Conservation (phyloP, 768 basidiomycete genomes). For the Leccinum broughii region DNA sequence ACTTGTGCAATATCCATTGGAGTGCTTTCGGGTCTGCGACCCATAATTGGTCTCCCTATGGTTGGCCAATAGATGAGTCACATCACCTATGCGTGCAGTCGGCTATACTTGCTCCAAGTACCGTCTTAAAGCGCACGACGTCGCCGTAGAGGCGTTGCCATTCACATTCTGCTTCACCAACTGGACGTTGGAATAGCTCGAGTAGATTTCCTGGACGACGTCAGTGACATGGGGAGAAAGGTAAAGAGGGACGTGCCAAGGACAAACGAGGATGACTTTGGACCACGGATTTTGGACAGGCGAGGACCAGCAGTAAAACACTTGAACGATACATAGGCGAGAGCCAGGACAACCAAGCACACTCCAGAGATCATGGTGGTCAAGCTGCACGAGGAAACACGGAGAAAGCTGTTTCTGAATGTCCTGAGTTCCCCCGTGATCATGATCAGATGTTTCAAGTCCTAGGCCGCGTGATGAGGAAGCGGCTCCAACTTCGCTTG, state of each 20-base stretch:
- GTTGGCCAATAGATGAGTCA: not conserved
- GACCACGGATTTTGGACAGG: slow-evolving; percentile 22
- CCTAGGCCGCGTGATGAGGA: too few species aligned
- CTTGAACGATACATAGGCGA: slow-evolving; percentile 5
- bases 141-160: slow-evolving; percentile 34
- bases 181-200: slow-evolving; percentile 31
- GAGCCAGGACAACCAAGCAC: slow-evolving; percentile 9
- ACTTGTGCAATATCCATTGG: slow-evolving; percentile 40
- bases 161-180: slow-evolving; percentile 27
- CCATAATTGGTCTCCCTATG: slow-evolving; percentile 46
- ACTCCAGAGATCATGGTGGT: slow-evolving; percentile 13
- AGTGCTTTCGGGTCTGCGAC: slow-evolving; percentile 50
- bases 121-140: slow-evolving; percentile 29
- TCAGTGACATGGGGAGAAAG: slow-evolving; percentile 11
- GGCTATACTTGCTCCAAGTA: slow-evolving; percentile 26
- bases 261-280: slow-evolving; percentile 26
- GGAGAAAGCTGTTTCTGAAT: slow-evolving; percentile 8
- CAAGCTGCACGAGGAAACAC: not conserved
- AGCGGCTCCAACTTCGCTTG: too few species aligned
- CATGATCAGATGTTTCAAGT: not conserved
- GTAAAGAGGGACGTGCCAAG: slow-evolving; percentile 9
- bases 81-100: not conserved
- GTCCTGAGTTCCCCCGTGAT: slow-evolving; percentile 1
- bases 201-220: slow-evolving; percentile 26
- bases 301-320: not conserved